Evolutionary conservation across 805 yeast species (phyloP), one percentile per base, ranked within the genome.

Genomic region (Komagataella pseudopastoris): DNA sequence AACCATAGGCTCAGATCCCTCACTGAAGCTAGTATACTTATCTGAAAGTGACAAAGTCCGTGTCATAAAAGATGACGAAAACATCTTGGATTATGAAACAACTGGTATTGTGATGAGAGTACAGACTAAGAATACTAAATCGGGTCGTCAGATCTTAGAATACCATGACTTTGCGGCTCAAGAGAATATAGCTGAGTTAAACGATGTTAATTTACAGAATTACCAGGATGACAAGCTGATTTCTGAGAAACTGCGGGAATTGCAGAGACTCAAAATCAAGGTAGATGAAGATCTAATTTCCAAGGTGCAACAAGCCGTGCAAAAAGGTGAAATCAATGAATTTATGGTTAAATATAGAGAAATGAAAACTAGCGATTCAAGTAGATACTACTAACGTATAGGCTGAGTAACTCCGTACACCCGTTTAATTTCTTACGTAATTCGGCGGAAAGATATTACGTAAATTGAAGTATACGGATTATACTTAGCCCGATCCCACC

Each of bases 291-390:
- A 55, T 6, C 43, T 57, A 6, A 46, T 64, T 16, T 52, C 50
- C 5, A 53, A 56, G n/a, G 39, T 65, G 6, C 56, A 52, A 18
- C 43, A 45, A 3, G 67, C 68, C 4, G 51, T 61, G 10, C 53
- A 49, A 20, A 50, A 56, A 6, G 67, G 68, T 1, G 54, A 52
- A 14, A 36, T 65, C 20, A 57, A 63, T 51, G 67, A 65, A 51
- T 60, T 53, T 51, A 23, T 63, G 18, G 58, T 65, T 16, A 60
- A 57, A 12, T 45, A 64, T 23, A 65, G 60, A 46, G 65, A 64
- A 50, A 59, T 58, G 50, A 50, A 49, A 5, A 52, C 56, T 24
- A 53, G 60, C 7, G 69, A 65, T 50, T 48, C 51, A 6, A 48
- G 52, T 23, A 52, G 56, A 23, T 54, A 47, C 14, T 30, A 30